phyloP scores from a whole-genome alignment of 2,329 filamentous ascomycete species.

The Calcarisporium arbuscula region DNA sequence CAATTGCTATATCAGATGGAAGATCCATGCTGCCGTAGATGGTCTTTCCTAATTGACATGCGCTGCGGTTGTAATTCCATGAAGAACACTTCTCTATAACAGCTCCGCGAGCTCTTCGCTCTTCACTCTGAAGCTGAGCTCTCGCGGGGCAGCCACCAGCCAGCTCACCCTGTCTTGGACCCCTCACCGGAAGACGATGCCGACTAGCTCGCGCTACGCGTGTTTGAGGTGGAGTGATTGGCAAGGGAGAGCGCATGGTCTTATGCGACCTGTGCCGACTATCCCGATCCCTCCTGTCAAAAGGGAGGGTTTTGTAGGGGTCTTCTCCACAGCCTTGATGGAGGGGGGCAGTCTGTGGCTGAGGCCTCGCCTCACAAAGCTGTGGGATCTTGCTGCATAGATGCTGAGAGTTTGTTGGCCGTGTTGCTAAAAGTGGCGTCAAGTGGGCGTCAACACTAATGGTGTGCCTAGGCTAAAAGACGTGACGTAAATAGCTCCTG shows the following conservation, averaged over 20 bases:
- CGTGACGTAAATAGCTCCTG: background rate
- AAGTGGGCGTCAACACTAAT: background rate
- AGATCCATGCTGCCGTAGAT: no score
- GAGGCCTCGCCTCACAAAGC: no score
- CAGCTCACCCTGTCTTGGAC: background rate
- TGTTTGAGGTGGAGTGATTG: background rate
- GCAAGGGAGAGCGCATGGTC: background rate
- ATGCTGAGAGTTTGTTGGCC: background rate
- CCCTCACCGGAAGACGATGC: constrained; percentile 4
- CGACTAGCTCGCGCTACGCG: constrained; percentile 5
- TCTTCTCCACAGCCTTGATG: background rate
- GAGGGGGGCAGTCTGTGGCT: background rate
- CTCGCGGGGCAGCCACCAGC: background rate
- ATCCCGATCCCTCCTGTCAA: background rate
- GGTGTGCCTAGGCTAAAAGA: background rate
- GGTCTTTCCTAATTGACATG: no score
- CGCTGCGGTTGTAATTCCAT: constrained; percentile 4
- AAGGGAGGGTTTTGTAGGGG: background rate
- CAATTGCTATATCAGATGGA: no score
- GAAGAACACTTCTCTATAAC: constrained; percentile 1
- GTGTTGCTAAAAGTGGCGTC: background rate
- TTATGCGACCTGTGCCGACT: background rate
- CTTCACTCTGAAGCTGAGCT: constrained; percentile 5
- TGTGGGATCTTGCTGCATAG: no score
- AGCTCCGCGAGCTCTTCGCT: background rate